Conservation (phyloP, 208 protist genomes). For the Leishmania aethiopica region DNA sequence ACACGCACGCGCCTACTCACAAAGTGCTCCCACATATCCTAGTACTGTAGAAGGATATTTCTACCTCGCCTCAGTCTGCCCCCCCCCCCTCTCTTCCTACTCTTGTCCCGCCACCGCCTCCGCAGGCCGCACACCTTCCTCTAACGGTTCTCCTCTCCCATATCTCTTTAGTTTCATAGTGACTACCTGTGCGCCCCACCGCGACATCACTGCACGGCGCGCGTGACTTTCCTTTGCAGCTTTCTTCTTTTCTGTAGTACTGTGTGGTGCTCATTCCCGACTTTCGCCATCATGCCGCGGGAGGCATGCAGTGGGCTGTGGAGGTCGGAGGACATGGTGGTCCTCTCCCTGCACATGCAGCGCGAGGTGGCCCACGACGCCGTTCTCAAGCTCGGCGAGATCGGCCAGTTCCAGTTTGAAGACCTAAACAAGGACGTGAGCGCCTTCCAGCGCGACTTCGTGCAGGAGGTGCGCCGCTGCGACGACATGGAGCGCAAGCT, state of each 20-base stretch:
- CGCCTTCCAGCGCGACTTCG: slow-evolving; percentile 97
- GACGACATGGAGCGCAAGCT: slow-evolving; percentile 98
- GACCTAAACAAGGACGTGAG: slow-evolving; percentile 96
- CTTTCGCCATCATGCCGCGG: slow-evolving; percentile 47
- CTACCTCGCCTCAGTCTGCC: background rate
- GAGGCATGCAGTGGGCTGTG: slow-evolving; percentile 92
- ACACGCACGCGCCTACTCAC: background rate
- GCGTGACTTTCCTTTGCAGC: background rate
- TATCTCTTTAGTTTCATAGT: background rate
- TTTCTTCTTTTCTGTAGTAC: background rate
- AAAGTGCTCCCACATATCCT: background rate
- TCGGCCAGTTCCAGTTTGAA: slow-evolving; percentile 96
- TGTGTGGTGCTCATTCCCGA: background rate
- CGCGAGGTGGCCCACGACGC: slow-evolving; percentile 96
- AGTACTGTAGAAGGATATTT: background rate
- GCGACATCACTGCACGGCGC: background rate
- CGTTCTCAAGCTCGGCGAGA: slow-evolving; percentile 95
- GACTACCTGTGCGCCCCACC: background rate
- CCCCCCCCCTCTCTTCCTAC: background rate
- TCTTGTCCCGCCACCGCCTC: background rate
- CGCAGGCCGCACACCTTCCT: slow-evolving; percentile 1
- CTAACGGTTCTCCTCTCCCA: slow-evolving; percentile 6
- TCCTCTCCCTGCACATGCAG: slow-evolving; percentile 97
- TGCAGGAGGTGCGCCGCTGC: slow-evolving; percentile 96
- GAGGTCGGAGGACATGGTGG: slow-evolving; percentile 97